Conservation (phyloP, 73 alveolate species). For the Halteria grandinella region DNA sequence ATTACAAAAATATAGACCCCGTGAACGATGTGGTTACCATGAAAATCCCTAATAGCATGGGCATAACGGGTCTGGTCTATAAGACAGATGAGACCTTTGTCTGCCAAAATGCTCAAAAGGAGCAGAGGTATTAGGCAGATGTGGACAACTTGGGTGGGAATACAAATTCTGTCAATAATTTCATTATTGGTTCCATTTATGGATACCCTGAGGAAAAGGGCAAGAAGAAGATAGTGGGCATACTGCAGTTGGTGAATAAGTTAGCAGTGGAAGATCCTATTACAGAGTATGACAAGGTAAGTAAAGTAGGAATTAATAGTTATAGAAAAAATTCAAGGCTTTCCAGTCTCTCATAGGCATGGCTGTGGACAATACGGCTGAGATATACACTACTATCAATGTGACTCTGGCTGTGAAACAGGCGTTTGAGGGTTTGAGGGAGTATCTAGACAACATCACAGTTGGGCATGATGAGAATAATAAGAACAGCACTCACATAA, state of each 20-base stretch:
- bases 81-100: slow-evolving; percentile 28
- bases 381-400: slow-evolving; percentile 44
- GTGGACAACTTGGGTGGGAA: slow-evolving; percentile 40
- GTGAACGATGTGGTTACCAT: too few species aligned
- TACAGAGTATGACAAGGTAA: slow-evolving; percentile 50
- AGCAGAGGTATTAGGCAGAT: slow-evolving; percentile 37
- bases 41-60: slow-evolving; percentile 35
- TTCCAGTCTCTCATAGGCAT: slow-evolving; percentile 45
- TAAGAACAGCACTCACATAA: background rate
- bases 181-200: slow-evolving; percentile 47
- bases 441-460: background rate
- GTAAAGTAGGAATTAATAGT: background rate
- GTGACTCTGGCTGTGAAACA: slow-evolving; percentile 54
- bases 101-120: slow-evolving; percentile 43
- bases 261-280: slow-evolving; percentile 34
- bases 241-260: slow-evolving; percentile 39
- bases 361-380: slow-evolving; percentile 45
- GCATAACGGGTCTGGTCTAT: slow-evolving; percentile 47
- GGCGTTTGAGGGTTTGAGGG: slow-evolving; percentile 6
- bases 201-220: slow-evolving; percentile 41
- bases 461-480: slow-evolving; percentile 4
- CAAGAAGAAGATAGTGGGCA: slow-evolving; percentile 31
- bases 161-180: slow-evolving; percentile 44
- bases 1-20: too few species aligned
- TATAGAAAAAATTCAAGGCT: slow-evolving; percentile 49